Conservation (phyloP, 108 stramenopile genomes). For the Mediolabrus comicus region DNA sequence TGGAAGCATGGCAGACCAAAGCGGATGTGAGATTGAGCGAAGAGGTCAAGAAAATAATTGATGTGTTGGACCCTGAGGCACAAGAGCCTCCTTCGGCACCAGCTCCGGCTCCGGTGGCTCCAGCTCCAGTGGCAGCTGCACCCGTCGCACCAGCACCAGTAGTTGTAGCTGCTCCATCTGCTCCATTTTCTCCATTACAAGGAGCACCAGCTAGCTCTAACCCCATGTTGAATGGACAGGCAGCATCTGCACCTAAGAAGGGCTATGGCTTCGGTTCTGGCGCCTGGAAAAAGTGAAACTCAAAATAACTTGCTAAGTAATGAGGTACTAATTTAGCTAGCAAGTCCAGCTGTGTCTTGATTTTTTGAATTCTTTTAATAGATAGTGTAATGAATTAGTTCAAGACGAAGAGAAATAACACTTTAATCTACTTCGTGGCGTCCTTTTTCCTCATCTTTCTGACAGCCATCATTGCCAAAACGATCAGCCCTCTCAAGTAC, state of each 20-base stretch:
- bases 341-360: too few relatives aligned
- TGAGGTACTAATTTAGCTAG: too few relatives aligned
- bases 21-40: constrained; percentile 12
- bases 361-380: too few relatives aligned
- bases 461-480: too few relatives aligned
- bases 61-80: not conserved
- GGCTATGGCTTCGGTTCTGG: not conserved
- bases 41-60: constrained; percentile 16
- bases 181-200: not conserved
- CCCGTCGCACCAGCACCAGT: not conserved
- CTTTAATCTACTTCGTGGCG: too few relatives aligned
- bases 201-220: not conserved
- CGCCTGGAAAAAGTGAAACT: not conserved
- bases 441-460: too few relatives aligned
- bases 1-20: constrained; percentile 32
- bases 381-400: too few relatives aligned
- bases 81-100: not conserved
- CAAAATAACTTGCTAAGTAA: too few relatives aligned
- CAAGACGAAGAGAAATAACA: too few relatives aligned
- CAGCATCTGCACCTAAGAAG: not conserved
- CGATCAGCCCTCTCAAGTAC: too few relatives aligned
- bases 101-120: not conserved
- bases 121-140: too few relatives aligned
- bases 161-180: not conserved
- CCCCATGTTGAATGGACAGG: not conserved